Conservation (phyloP, 208 protist species). For the Trypanosomatidae sp. region DNA sequence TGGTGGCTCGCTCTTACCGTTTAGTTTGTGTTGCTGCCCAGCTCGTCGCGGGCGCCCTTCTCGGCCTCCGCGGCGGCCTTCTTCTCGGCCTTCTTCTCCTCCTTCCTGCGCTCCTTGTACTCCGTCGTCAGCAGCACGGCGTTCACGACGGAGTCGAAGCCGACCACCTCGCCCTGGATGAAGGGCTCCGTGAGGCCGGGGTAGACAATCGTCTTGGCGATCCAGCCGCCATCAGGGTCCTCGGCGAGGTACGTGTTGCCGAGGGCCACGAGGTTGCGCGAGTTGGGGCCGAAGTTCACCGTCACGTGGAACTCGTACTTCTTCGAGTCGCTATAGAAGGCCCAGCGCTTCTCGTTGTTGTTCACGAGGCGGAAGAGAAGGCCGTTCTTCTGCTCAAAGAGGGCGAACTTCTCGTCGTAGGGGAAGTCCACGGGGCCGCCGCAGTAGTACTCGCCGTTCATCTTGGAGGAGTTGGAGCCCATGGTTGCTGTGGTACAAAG, state of each 20-base stretch:
- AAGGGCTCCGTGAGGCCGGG: conserved; percentile 58
- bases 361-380: conserved; percentile 79
- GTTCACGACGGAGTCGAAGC: conserved; percentile 52
- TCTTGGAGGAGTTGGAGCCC: too few relatives aligned
- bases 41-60: conserved; percentile 34
- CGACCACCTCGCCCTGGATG: conserved; percentile 61
- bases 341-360: conserved; percentile 44
- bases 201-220: conserved; percentile 59
- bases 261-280: conserved; percentile 42
- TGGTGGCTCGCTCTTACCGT: too few relatives aligned
- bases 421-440: too few relatives aligned
- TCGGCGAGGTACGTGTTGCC: conserved; percentile 47
- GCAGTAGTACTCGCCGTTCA: too few relatives aligned
- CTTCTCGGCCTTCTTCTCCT: conserved; percentile 55
- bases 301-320: conserved; percentile 73
- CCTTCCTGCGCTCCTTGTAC: conserved; percentile 53
- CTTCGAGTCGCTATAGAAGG: conserved; percentile 82
- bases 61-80: conserved; percentile 38
- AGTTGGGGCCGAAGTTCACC: conserved; percentile 56
- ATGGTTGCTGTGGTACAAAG: too few relatives aligned
- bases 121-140: conserved; percentile 59
- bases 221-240: conserved; percentile 33
- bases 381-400: conserved; percentile 71
- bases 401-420: too few relatives aligned
- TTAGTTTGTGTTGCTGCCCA: conserved; percentile 24